These are phyloP conservation scores for Avena insularis DNA, from an alignment of 176 grass and related monocot species.

Conservation along the genomic window DNA sequence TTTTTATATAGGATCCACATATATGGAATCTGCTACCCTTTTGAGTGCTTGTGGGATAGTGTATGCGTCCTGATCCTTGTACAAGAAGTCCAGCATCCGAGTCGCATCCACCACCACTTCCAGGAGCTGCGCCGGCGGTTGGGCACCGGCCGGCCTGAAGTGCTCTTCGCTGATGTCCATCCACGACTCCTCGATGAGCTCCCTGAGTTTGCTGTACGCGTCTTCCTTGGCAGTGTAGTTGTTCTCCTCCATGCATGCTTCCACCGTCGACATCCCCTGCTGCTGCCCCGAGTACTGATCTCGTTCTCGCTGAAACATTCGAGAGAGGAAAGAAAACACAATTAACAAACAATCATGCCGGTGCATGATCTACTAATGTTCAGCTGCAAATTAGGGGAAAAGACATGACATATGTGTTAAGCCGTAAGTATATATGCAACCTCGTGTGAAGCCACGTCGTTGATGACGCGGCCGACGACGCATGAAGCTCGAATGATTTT, in stretches of 20 bases:
- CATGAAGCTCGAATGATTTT: slow-evolving; percentile 32
- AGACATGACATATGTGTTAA: neutral
- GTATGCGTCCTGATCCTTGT: too few species aligned
- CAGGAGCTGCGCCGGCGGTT: neutral
- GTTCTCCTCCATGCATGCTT: slow-evolving; percentile 19
- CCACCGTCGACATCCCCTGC: neutral
- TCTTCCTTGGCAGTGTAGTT: neutral
- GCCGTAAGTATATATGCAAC: neutral
- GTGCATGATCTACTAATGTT: too few species aligned
- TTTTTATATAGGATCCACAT: slow-evolving; percentile 4
- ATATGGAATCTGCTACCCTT: neutral
- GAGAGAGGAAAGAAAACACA: too few species aligned
- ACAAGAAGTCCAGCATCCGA: too few species aligned
- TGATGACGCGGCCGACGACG: slow-evolving; percentile 1
- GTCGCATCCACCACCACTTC: neutral
- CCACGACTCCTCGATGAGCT: neutral
- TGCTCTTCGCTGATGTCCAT: slow-evolving; percentile 12
- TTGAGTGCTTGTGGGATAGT: neutral
- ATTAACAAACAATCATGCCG: too few species aligned
- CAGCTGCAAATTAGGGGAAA: neutral
- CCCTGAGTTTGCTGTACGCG: neutral
- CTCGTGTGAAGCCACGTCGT: slow-evolving; percentile 26
- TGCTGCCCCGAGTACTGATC: too few species aligned
- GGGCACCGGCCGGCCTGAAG: neutral
- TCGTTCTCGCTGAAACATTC: too few species aligned